Evolutionary conservation across 306 rosid genomes (phyloP).

Genomic region (Cicer cuneatum): DNA sequence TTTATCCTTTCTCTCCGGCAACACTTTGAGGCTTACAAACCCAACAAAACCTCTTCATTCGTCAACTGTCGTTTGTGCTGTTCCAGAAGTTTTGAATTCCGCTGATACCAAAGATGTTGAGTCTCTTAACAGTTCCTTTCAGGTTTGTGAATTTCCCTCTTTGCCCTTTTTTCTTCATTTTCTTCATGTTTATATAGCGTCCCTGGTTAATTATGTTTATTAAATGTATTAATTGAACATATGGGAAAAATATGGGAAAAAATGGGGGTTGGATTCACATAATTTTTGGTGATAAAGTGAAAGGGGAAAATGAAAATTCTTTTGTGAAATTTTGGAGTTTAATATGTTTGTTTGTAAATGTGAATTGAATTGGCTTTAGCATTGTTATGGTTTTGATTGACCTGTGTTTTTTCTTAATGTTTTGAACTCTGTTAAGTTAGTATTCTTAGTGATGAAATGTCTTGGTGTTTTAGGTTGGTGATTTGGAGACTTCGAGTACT

Average conservation of each 20-base stretch:
- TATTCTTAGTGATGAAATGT: constrained; percentile 37
- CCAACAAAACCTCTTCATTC: constrained; percentile 51
- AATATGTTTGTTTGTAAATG: constrained; percentile 1
- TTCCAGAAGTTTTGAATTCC: constrained; percentile 72
- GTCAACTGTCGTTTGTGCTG: constrained; percentile 62
- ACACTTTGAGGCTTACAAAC: constrained; percentile 52
- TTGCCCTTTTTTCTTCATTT: constrained; percentile 19
- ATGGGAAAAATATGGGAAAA: too few relatives aligned
- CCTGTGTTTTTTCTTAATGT: not conserved
- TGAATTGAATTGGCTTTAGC: not conserved
- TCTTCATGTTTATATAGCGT: not conserved
- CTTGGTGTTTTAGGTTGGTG: constrained; percentile 59
- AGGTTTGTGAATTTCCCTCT: constrained; percentile 55
- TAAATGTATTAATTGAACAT: not conserved
- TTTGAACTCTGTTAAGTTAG: constrained; percentile 28
- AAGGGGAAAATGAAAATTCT: constrained; percentile 5
- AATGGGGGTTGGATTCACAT: not conserved
- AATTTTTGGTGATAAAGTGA: not conserved
- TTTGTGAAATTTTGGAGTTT: constrained; percentile 12
- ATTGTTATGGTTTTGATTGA: constrained; percentile 21
- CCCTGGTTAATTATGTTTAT: constrained; percentile 3
- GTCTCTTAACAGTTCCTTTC: constrained; percentile 41
- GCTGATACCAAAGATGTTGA: constrained; percentile 53
- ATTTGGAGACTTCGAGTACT: constrained; percentile 65
- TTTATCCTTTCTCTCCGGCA: constrained; percentile 45